Conservation (phyloP, 805 yeast genomes). For the Osmozyma mogii region DNA sequence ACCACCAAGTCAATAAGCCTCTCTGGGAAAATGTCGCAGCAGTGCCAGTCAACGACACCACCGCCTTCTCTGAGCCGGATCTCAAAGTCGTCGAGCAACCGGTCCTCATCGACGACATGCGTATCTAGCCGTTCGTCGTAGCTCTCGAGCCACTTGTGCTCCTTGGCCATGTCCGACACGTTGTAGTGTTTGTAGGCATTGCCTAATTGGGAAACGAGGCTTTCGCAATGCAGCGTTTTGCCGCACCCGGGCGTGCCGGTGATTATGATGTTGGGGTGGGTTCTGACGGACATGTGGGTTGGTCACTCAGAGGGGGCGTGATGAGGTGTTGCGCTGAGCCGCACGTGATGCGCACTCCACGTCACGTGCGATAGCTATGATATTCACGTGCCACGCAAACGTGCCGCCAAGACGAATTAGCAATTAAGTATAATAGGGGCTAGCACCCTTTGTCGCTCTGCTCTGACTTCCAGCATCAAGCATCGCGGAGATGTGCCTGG, state of each 20-base stretch:
- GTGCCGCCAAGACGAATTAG: too few species aligned
- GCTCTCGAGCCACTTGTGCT: conserved; percentile 68
- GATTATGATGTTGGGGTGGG: conserved; percentile 66
- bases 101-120: conserved; percentile 88
- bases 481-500: too few species aligned
- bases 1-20: conserved; percentile 86
- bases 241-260: conserved; percentile 98
- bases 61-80: conserved; percentile 80
- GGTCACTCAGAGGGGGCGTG: too few species aligned
- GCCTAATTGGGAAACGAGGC: conserved; percentile 43
- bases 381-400: too few species aligned
- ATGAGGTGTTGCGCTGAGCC: too few species aligned
- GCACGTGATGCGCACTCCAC: too few species aligned
- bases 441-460: too few species aligned
- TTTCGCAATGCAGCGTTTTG: conserved; percentile 67
- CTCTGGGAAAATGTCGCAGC: conserved; percentile 92
- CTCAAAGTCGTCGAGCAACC: conserved; percentile 72
- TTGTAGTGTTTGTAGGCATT: conserved; percentile 48
- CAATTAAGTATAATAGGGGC: too few species aligned
- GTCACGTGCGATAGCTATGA: too few species aligned
- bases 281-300: conserved; percentile 2
- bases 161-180: conserved; percentile 77
- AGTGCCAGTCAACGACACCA: conserved; percentile 92
- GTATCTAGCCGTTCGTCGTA: conserved; percentile 82
- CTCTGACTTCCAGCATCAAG: too few species aligned